Percentiles rank a stretch among this genome's conserved stretches.
Conservation (phyloP, 352 stramenopile genomes). For the Phytophthora meadii region DNA sequence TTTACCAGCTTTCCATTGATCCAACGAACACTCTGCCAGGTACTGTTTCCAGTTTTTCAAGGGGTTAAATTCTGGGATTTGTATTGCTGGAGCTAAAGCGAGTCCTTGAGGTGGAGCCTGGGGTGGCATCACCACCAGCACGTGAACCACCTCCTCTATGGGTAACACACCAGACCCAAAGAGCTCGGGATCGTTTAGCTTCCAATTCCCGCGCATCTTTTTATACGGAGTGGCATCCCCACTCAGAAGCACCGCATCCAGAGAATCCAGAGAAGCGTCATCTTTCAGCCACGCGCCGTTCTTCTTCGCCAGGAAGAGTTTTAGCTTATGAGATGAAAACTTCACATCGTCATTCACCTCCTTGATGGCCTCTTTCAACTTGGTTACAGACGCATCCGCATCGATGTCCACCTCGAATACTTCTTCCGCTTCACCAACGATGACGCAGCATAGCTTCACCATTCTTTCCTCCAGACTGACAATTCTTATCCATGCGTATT, state of each 20-base stretch:
- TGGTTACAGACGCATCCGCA: constrained; percentile 7
- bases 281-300: not conserved
- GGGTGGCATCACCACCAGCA: not conserved
- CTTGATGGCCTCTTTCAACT: not conserved
- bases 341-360: not conserved
- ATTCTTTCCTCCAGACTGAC: too few relatives aligned
- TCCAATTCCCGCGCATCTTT: not conserved
- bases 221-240: not conserved
- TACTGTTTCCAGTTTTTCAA: not conserved
- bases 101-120: too few relatives aligned
- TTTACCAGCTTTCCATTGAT: not conserved
- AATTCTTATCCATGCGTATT: too few relatives aligned
- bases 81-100: not conserved
- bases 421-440: too few relatives aligned
- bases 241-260: not conserved
- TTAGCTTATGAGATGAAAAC: not conserved
- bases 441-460: too few relatives aligned
- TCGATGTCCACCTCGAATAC: too few relatives aligned
- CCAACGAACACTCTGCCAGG: not conserved
- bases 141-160: not conserved
- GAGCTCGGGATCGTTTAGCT: too few relatives aligned
- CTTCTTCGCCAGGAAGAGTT: constrained; percentile 15
- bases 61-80: not conserved
- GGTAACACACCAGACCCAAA: not conserved
- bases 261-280: not conserved